Base-by-base conservation (phyloP, 495 filamentous ascomycete species). In the Aspergillus indologenus region DNA sequence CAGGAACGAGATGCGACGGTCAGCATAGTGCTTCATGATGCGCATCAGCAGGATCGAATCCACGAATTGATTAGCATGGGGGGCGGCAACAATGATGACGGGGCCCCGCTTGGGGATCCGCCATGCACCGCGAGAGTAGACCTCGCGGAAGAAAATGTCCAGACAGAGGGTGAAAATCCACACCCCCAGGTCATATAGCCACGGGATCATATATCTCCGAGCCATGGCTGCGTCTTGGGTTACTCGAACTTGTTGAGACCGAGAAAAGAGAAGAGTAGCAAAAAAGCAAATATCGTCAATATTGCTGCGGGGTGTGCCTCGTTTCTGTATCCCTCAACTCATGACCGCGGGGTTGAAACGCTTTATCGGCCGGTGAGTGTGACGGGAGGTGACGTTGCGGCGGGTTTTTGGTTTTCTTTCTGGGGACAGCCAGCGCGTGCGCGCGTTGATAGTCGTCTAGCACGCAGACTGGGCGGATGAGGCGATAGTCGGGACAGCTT, bases 31-130 rank as follows among this genome's bases (percentile, higher is more conserved):
- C 57, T 89, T 86, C 20, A 98, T 82, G 6, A 90, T 88, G 49
- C 92, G 90, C 84, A 95, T 94, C 22, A 99, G 81, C 57, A 98
- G 90, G 31, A 99, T 81, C 40, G 92, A 92, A 65, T 99, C 94
- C 63, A 98, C 91, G 64, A 99, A 99, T 86, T 93, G 94, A 71
- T 98, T 98, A 48, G 94, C 95, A 81, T 98, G 94, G 60, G 94
- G 94, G 19, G 95, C 94, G n/a, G 92, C 93, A 60, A 98, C 94
- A 67, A 98, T 93, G 44, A 98, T 91, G 55, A 98, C 83, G 0
- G 94, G 92, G 1, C 91, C 94, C 61, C 83, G 81, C 59, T 86
- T 82, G 40, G 94, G 94, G 21, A 98, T 88, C 71, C 90, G 90
- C 90, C 94, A 98, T 49, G 90, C 87, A 56, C 91, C 90, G 47